Percentiles rank a stretch among this genome's conserved stretches.
phyloP scores from a whole-genome alignment of 164 flowering plant species.

The Akebia trifoliata region DNA sequence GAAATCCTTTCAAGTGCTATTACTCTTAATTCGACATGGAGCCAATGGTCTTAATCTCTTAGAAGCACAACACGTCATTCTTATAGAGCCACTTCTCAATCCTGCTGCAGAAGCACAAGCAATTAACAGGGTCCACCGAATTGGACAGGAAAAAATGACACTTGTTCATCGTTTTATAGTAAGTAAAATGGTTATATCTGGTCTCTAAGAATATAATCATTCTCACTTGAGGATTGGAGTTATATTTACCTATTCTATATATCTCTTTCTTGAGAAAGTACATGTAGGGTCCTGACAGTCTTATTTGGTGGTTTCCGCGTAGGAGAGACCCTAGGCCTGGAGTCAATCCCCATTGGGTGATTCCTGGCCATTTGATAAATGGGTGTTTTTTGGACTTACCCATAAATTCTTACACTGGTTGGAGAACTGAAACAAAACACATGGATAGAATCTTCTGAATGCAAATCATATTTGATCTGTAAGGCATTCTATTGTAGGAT shows the following conservation, averaged over 20 bases:
- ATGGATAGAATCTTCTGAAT: no score
- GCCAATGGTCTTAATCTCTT: slow-evolving; percentile 96
- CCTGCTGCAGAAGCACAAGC: slow-evolving; percentile 99
- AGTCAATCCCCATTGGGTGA: background rate
- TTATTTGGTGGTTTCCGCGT: background rate
- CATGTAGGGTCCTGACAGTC: background rate
- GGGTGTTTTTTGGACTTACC: no score
- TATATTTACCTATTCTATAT: no score
- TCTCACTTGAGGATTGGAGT: background rate
- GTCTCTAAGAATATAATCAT: background rate
- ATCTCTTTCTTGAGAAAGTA: background rate
- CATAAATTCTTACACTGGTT: no score
- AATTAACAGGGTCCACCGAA: slow-evolving; percentile 85
- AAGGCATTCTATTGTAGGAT: no score
- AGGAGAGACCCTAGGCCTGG: background rate
- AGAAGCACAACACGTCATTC: slow-evolving; percentile 93
- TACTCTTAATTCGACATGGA: slow-evolving; percentile 85
- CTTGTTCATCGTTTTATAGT: slow-evolving; percentile 91
- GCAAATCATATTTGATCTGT: no score
- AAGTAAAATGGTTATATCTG: slow-evolving; percentile 21
- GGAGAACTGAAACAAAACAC: no score
- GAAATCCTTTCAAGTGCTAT: slow-evolving; percentile 55
- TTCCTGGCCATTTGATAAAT: background rate
- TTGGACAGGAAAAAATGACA: slow-evolving; percentile 74
- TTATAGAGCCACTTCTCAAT: slow-evolving; percentile 89